Base-by-base conservation (phyloP, 2,329 filamentous ascomycete genomes). In the Cytospora leucostoma region DNA sequence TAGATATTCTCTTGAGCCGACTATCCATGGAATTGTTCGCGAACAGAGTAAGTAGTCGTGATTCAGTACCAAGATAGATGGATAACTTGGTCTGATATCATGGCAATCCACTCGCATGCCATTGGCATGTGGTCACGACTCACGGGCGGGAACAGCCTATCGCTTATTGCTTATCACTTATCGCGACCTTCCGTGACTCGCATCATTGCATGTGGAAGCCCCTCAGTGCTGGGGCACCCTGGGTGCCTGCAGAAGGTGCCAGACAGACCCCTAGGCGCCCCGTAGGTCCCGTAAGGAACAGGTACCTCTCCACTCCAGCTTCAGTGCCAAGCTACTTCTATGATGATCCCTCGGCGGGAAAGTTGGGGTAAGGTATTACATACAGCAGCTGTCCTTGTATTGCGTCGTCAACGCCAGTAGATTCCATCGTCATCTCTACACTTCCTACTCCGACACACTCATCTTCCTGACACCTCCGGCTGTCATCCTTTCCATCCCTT, bases 211-310 rank as follows among this genome's bases (percentile, higher is more conserved):
- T 21, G n/a, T 47, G 44, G 44, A 21, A 47, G 44, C 44, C 44
- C 44, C 44, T 47, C 44, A 44, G 21, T 47, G 44, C 44, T 47
- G 44, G 17, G 40, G 17, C 10, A 3, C 15, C 5, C 5, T n/a
- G n/a, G 50, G 50, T 54, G 58, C 58, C 58, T 60, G 58, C 58
- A 60, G 58, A 21, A 35, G 34, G 33, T 13, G 27, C 27, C 27
- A 27, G 27, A 27, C 27, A 27, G 27, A 27, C 27, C 27, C 27
- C 27, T 21, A 19, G n/a, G 19, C 7, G 15, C 17, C 8, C 17
- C 38, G 6, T 38, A 8, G 15, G 38, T 44, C 11, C n/a, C n/a
- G n/a, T 7, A 27, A 27, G 27, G 27, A 27, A 27, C 27, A 27
- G 7, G 44, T 47, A 47, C n/a, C 40, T 19, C n/a, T 11, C 8